phyloP scores from a whole-genome alignment of 176 grass and related monocot genomes.

The Alopecurus myosuroides region DNA sequence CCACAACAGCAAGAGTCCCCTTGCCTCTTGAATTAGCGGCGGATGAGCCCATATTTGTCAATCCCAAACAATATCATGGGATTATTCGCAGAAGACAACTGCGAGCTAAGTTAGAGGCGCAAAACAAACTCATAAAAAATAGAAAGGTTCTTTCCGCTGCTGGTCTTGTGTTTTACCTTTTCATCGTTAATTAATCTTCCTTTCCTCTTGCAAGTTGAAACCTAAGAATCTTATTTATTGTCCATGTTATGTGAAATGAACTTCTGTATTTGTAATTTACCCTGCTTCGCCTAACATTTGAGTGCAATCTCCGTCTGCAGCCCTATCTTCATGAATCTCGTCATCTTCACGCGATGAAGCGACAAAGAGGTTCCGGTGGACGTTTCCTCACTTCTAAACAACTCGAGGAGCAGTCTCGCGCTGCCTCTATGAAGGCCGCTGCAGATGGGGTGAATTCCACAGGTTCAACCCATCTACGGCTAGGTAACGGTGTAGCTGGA shows the following conservation, averaged over 20 bases:
- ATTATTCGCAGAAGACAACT: constrained; percentile 83
- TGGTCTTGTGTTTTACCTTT: background rate
- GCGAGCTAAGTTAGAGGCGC: constrained; percentile 79
- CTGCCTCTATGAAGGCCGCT: background rate
- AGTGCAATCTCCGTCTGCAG: constrained; percentile 26
- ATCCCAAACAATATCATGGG: constrained; percentile 81
- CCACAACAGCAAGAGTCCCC: constrained; percentile 45
- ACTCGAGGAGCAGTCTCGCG: constrained; percentile 25
- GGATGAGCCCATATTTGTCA: constrained; percentile 79
- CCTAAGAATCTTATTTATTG: background rate
- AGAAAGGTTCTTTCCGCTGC: constrained; percentile 45
- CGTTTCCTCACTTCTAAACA: constrained; percentile 71
- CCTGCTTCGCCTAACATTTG: background rate
- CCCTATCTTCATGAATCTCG: constrained; percentile 85
- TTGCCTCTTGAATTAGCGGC: constrained; percentile 63
- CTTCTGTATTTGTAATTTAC: background rate
- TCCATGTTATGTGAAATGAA: background rate
- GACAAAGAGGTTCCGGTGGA: constrained; percentile 61
- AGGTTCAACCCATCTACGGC: constrained; percentile 23
- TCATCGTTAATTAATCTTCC: background rate
- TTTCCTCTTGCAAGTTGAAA: background rate
- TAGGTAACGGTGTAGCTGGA: constrained; percentile 1
- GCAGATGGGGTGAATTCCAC: background rate
- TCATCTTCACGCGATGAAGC: constrained; percentile 76
- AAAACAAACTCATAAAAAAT: constrained; percentile 54